Conservation (phyloP, 208 protist genomes). For the Angomonas ambiguus region DNA sequence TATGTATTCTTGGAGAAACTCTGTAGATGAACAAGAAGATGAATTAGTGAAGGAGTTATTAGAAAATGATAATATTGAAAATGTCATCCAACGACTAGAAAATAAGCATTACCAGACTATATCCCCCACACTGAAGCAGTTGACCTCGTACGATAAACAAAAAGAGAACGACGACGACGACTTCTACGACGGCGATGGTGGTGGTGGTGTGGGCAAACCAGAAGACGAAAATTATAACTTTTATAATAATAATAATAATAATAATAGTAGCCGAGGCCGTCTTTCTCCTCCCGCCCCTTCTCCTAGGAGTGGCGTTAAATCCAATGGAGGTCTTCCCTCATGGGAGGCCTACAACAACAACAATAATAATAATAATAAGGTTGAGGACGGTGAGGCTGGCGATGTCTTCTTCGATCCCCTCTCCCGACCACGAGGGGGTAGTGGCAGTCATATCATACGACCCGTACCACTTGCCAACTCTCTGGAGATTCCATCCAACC, state of each 20-base stretch:
- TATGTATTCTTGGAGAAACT: constrained; percentile 19
- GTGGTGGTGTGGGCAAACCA: too few relatives aligned
- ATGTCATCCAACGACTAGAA: constrained; percentile 62
- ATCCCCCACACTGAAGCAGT: constrained; percentile 26
- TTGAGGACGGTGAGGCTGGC: too few relatives aligned
- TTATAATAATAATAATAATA: too few relatives aligned
- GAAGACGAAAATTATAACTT: too few relatives aligned
- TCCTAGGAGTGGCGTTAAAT: not conserved
- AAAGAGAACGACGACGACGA: too few relatives aligned
- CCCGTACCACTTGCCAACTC: not conserved
- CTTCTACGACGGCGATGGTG: too few relatives aligned
- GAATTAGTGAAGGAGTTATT: constrained; percentile 72
- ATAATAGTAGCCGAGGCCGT: not conserved
- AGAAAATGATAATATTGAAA: constrained; percentile 59
- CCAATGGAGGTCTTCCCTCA: not conserved
- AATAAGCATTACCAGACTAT: constrained; percentile 42
- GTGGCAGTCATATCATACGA: not conserved
- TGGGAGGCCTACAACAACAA: not conserved
- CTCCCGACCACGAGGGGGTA: too few relatives aligned
- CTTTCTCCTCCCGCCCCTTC: not conserved
- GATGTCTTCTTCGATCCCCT: too few relatives aligned
- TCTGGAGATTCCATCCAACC: not conserved
- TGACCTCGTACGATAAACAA: constrained; percentile 31
- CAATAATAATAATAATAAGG: constrained; percentile 2
- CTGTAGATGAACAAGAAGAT: constrained; percentile 45